These are phyloP conservation scores for Mycocentrospora acerina DNA, from an alignment of 2,329 filamentous ascomycete genomes.

Conservation along the genomic window DNA sequence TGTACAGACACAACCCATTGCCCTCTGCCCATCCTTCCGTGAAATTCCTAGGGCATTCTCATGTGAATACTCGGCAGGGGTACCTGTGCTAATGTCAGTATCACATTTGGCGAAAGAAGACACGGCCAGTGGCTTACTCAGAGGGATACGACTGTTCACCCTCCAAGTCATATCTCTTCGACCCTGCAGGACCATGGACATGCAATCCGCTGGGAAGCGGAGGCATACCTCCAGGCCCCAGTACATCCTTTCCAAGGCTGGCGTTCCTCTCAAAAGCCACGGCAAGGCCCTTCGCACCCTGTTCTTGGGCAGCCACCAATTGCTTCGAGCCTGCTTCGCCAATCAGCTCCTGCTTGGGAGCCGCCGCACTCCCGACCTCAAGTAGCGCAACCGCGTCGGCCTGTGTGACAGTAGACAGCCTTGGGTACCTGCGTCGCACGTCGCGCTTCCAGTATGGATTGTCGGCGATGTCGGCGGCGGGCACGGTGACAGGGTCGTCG, in stretches of 20 bases:
- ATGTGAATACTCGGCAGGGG: constrained; percentile 50
- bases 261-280: constrained; percentile 70
- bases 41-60: constrained; percentile 4
- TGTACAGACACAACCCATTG: constrained; percentile 28
- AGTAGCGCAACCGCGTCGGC: constrained; percentile 83
- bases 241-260: constrained; percentile 56
- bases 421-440: constrained; percentile 76
- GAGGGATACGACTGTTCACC: constrained; percentile 67
- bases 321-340: constrained; percentile 72
- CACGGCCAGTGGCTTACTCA: constrained; percentile 35
- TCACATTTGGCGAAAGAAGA: background rate
- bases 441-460: constrained; percentile 98
- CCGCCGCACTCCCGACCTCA: constrained; percentile 76
- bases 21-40: constrained; percentile 13
- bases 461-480: constrained; percentile 84
- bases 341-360: constrained; percentile 77
- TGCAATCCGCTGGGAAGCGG: constrained; percentile 78
- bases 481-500: constrained; percentile 79
- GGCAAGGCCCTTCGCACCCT: constrained; percentile 71
- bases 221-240: constrained; percentile 78
- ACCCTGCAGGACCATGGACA: constrained; percentile 54
- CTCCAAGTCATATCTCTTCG: constrained; percentile 69
- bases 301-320: constrained; percentile 74
- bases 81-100: constrained; percentile 36
- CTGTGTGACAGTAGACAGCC: constrained; percentile 77